Evolutionary conservation across 148 eudicot genomes (phyloP), one percentile per base, ranked within the genome.

Genomic region (Rhododendron ovatum): DNA sequence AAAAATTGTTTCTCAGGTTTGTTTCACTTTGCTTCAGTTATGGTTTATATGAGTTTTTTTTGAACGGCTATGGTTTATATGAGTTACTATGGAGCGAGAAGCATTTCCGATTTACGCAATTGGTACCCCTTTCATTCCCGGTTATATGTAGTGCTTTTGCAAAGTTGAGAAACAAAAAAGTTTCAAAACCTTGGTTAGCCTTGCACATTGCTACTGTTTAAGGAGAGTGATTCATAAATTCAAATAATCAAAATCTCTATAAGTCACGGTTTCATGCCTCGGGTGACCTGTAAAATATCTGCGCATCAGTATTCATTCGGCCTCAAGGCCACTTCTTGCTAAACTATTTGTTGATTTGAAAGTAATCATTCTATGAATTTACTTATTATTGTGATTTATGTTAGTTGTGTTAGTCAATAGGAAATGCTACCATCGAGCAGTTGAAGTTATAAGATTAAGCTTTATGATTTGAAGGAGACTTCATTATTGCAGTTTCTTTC

Each of bases 1-100:
- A 79, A 97, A 98, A 92, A 94, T 98, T 89, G 96, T 98, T 85
- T 81, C 92, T 80, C 98, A 97, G 95, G 99, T 98, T 87, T 87
- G 87, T 79, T 77, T 17, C n/a, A 30, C 24, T 75, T 50, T 13
- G 18, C 8, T 81, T 73, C 33, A 14, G 20, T 61, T 22, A 55
- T 71, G 5, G 20, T 20, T 67, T 63, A 20, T 63, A n/a, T 15
- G 48, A 39, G 41, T 3, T 39, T 39, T 39, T 39, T 39, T 39
- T 39, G 41, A 39, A 39, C 4, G 41, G 41, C 41, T 20, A 53
- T 71, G 4, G 20, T 20, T 67, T 63, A 20, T 79, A 14, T n/a
- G 30, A 48, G 39, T 24, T 8, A 35, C 48, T 7, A 4, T 0
- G 73, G 63, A 55, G 22, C 3, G 1, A 3, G 71, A 35, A 82